Evolutionary conservation across 2,329 filamentous ascomycete genomes (phyloP).

Genomic region (Dactylella cylindrospora): DNA sequence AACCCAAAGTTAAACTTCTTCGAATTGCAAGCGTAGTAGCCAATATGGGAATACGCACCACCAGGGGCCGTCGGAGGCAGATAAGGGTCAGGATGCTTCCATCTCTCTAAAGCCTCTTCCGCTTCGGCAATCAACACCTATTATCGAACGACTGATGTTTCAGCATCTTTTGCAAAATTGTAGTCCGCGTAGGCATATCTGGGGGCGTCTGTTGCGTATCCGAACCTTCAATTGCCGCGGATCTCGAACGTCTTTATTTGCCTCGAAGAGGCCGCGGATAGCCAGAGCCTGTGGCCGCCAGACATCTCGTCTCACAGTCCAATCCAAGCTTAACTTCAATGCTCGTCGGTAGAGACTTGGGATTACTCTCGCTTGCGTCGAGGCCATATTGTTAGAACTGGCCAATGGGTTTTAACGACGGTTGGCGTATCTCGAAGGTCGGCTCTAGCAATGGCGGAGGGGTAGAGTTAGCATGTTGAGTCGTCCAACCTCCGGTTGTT

Average conservation of each 20-base stretch:
- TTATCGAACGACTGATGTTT: constrained; percentile 4
- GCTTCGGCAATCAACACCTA: constrained; percentile 84
- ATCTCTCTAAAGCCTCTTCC: constrained; percentile 81
- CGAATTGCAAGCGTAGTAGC: neutral
- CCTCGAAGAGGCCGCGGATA: constrained; percentile 91
- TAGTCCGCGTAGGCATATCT: neutral
- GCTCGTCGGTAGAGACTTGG: constrained; percentile 77
- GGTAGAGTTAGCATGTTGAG: too few species aligned
- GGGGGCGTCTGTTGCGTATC: neutral
- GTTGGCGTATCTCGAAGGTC: too few species aligned
- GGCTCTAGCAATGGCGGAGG: neutral
- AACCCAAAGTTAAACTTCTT: constrained; percentile 6
- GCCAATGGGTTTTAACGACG: too few species aligned
- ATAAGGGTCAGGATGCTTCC: constrained; percentile 98
- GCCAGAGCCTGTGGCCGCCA: constrained; percentile 97
- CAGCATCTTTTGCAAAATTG: constrained; percentile 27
- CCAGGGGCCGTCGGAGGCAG: constrained; percentile 85
- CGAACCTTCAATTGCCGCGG: constrained; percentile 81
- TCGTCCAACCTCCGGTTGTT: too few species aligned
- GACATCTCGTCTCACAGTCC: constrained; percentile 86
- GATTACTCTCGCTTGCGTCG: constrained; percentile 52
- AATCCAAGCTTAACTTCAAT: constrained; percentile 89
- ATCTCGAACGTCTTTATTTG: constrained; percentile 81
- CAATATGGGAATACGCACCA: constrained; percentile 60
- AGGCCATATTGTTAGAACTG: constrained; percentile 53